phyloP scores from a whole-genome alignment of 192 early-diverging fungal genomes.

The Podila horticola region DNA sequence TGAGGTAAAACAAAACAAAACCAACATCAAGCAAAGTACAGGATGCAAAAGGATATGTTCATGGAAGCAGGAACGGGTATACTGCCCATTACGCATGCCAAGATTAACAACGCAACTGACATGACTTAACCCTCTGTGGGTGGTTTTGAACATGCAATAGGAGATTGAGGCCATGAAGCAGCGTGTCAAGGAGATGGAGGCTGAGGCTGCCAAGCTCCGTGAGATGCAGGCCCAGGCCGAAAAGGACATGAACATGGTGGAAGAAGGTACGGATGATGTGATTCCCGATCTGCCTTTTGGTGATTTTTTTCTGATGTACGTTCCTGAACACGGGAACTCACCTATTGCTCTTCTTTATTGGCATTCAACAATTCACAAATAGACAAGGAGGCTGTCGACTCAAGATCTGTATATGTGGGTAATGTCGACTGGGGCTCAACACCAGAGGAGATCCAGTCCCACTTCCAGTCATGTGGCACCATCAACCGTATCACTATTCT shows the following conservation, averaged over 20 bases:
- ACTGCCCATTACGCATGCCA: neutral
- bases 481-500: slow-evolving; percentile 98
- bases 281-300: neutral
- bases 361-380: neutral
- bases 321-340: neutral
- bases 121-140: neutral
- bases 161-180: slow-evolving; percentile 84
- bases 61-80: neutral
- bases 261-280: slow-evolving; percentile 55
- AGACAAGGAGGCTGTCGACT: slow-evolving; percentile 82
- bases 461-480: slow-evolving; percentile 94
- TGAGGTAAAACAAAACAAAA: slow-evolving; percentile 10
- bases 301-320: neutral
- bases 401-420: slow-evolving; percentile 92
- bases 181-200: slow-evolving; percentile 83
- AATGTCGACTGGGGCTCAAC: slow-evolving; percentile 96
- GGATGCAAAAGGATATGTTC: neutral
- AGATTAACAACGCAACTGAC: neutral
- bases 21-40: neutral
- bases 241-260: slow-evolving; percentile 70
- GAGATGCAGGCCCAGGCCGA: slow-evolving; percentile 82
- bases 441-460: slow-evolving; percentile 94
- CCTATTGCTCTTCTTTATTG: neutral
- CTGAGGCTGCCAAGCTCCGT: slow-evolving; percentile 82
- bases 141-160: slow-evolving; percentile 51